A percentile compares a stretch with the other conserved stretches of the same genome.
Evolutionary conservation across 805 yeast genomes (phyloP).

Genomic region (Myxozyma udenii): DNA sequence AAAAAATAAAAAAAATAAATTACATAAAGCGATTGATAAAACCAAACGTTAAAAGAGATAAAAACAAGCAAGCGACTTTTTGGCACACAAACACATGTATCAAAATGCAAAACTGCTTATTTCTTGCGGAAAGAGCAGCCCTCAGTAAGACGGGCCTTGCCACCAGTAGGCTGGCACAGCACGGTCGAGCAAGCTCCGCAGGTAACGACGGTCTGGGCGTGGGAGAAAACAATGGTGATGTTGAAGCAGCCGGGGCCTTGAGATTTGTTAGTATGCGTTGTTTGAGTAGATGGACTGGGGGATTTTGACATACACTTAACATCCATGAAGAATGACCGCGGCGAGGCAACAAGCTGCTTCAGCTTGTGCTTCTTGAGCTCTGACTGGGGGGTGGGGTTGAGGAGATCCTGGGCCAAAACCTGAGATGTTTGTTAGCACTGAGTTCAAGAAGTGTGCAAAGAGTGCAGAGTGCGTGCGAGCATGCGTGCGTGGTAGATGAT

Average conservation of each 20-base stretch:
- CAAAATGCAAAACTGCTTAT: too few species aligned
- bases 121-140: slow-evolving; percentile 99
- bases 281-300: neutral
- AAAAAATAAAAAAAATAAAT: too few species aligned
- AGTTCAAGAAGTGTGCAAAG: neutral
- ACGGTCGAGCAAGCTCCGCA: slow-evolving; percentile 99
- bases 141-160: slow-evolving; percentile 99
- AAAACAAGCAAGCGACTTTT: neutral
- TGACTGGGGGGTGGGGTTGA: slow-evolving; percentile 95
- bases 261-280: neutral
- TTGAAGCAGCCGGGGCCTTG: slow-evolving; percentile 90
- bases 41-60: neutral
- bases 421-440: slow-evolving; percentile 3
- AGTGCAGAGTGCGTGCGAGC: neutral
- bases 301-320: slow-evolving; percentile 64
- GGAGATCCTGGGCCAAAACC: slow-evolving; percentile 36
- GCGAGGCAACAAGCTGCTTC: slow-evolving; percentile 94
- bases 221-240: slow-evolving; percentile 99
- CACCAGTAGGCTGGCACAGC: slow-evolving; percentile 99
- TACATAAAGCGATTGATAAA: neutral
- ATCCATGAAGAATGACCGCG: slow-evolving; percentile 99
- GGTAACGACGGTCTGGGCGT: slow-evolving; percentile 99
- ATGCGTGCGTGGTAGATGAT: neutral
- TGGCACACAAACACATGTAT: neutral
- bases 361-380: slow-evolving; percentile 97